These are phyloP conservation scores for Xylaria multiplex DNA, from an alignment of 2,329 filamentous ascomycete genomes.

Conservation along the genomic window DNA sequence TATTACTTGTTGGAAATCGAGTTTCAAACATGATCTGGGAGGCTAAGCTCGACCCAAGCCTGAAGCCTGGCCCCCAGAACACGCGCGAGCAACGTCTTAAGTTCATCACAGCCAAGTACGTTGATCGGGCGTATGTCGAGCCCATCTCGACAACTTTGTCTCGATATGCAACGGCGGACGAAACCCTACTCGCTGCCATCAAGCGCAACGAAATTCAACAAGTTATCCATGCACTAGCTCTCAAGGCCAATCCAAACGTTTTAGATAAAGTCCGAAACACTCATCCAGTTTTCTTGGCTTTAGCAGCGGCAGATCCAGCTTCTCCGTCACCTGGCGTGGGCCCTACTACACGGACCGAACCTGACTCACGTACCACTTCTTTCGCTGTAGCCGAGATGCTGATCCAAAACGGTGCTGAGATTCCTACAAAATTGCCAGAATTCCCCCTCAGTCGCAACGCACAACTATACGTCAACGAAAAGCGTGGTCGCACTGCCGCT, in stretches of 20 bases:
- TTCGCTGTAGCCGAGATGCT: conserved; percentile 93
- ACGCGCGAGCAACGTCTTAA: conserved; percentile 89
- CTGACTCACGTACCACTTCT: conserved; percentile 66
- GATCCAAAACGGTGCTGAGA: conserved; percentile 91
- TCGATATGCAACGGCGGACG: conserved; percentile 81
- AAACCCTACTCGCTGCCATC: conserved; percentile 89
- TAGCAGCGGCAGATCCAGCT: conserved; percentile 92
- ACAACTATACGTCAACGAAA: conserved; percentile 86
- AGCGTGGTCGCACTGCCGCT: conserved; percentile 61
- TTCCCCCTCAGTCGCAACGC: conserved; percentile 86
- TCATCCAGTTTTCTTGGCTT: conserved; percentile 87
- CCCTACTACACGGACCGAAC: conserved; percentile 52
- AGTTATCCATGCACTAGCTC: conserved; percentile 88
- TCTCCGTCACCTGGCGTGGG: conserved; percentile 67
- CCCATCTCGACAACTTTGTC: conserved; percentile 79
- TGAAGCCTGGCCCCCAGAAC: conserved; percentile 80
- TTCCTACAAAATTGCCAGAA: conserved; percentile 78
- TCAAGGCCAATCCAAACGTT: conserved; percentile 87
- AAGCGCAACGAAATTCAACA: conserved; percentile 97
- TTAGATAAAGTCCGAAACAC: conserved; percentile 87
- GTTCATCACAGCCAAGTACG: conserved; percentile 96
- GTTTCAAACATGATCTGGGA: conserved; percentile 98
- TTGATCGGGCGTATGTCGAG: conserved; percentile 83
- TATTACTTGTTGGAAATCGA: conserved; percentile 90
- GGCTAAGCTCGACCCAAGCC: conserved; percentile 76